phyloP scores from a whole-genome alignment of 2,329 filamentous ascomycete genomes.

The Hymenoscyphus linearis region DNA sequence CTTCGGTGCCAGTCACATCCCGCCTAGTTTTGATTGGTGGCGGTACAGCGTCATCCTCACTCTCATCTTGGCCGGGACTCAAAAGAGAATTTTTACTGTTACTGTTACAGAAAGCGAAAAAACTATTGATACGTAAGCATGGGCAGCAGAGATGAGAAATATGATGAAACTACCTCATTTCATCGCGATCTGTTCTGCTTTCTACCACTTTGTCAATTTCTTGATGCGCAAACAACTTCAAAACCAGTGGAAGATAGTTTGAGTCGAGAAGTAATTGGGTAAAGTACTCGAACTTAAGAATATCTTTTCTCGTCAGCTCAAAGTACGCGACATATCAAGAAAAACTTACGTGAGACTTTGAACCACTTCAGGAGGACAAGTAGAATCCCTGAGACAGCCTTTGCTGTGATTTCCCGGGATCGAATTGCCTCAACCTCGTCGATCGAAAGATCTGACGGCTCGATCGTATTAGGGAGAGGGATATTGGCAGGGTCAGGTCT shows the following conservation, averaged over 20 bases:
- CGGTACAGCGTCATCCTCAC: constrained; percentile 74
- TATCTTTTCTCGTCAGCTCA: constrained; percentile 49
- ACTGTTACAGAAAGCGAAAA: constrained; percentile 83
- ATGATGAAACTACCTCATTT: constrained; percentile 60
- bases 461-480: constrained; percentile 24
- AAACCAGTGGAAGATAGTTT: constrained; percentile 85
- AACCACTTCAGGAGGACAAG: constrained; percentile 94
- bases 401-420: constrained; percentile 79
- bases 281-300: constrained; percentile 93
- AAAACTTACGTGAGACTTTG: constrained; percentile 75
- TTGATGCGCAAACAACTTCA: constrained; percentile 92
- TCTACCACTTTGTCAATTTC: constrained; percentile 89
- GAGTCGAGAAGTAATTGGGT: constrained; percentile 90
- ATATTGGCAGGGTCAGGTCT: constrained; percentile 27
- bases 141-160: too few species aligned
- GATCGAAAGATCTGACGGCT: constrained; percentile 44
- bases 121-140: constrained; percentile 44
- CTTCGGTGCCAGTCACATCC: constrained; percentile 39
- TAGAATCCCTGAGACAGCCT: constrained; percentile 85
- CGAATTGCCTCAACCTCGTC: constrained; percentile 81
- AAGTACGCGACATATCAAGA: not conserved
- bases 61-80: constrained; percentile 28
- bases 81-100: constrained; percentile 47
- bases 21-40: constrained; percentile 69
- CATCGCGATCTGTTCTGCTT: constrained; percentile 74